Base-by-base conservation (phyloP, 306 rosid genomes). In the Vachellia collinsii region DNA sequence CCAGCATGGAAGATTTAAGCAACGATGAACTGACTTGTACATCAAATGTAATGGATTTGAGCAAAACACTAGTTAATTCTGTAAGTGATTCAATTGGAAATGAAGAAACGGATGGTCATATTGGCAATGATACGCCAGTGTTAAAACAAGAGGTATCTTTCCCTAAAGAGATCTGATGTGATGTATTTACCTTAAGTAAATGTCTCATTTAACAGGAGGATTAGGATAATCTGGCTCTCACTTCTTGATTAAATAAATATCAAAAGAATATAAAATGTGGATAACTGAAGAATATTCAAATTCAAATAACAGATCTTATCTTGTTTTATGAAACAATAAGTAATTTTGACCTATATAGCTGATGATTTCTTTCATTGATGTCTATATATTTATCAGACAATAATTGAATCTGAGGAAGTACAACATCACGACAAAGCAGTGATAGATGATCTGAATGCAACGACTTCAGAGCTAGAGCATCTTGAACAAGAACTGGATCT, bases 401-500 rank as follows among this genome's bases (percentile, higher is more conserved):
- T 74, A 70, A 59, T 25, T 71, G 80, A 83, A 74, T 78, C 85
- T 46, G 75, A 83, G 53, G 47, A 77, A 48, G 65, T 82, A 78
- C 85, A 76, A 83, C 77, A 69, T 86, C 85, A 81, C 81, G 91
- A 87, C 79, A 87, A 89, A 64, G 58, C 75, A 76, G 78, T 80
- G 39, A 1, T 68, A 47, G 90, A 80, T 79, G 91, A 83, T 74
- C 79, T 80, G 56, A 62, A 50, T 75, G 77, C 70, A 54, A 76
- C 82, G 74, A 67, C 84, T 75, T 83, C 86, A n/a, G 89, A 89
- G 75, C 66, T 91, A 56, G 84, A 81, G 77, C 87, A 80, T 82
- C 97, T 91, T 85, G 92, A 88, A 56, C 82, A 39, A 78, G 97
- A 94, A 83, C 68, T 92, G 74, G 88, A 85, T 64, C 75, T 87